Conservation (phyloP, 2,329 filamentous ascomycete species). For the Lomentospora prolificans region DNA sequence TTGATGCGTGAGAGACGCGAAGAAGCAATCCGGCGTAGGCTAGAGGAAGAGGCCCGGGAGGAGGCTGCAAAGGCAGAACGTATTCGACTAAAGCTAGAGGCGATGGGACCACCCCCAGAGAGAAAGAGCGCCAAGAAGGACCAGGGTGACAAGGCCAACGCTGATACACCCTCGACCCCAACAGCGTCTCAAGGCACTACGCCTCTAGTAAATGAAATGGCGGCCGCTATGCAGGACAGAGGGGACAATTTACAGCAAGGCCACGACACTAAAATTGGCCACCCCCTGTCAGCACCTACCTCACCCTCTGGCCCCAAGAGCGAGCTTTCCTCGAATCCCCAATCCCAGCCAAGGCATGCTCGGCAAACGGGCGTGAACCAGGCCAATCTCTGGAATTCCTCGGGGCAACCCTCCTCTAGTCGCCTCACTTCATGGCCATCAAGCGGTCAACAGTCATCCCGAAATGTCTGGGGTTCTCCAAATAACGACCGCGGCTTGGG, state of each 20-base stretch:
- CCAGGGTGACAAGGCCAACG: conserved; percentile 30
- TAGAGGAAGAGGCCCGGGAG: conserved; percentile 61
- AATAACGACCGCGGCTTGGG: conserved; percentile 62
- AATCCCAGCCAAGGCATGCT: conserved; percentile 2
- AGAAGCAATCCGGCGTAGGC: conserved; percentile 55
- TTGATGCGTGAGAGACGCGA: conserved; percentile 66
- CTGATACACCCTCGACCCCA: conserved; percentile 6
- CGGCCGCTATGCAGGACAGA: conserved; percentile 20
- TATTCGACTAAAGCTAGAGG: conserved; percentile 62
- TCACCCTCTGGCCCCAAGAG: neutral
- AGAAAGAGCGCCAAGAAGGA: conserved; percentile 48
- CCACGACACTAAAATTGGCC: conserved; percentile 7
- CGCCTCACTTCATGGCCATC: conserved; percentile 6
- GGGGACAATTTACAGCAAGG: conserved; percentile 15
- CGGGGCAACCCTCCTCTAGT: conserved; percentile 3
- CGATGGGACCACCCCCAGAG: conserved; percentile 55
- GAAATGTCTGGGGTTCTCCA: conserved; percentile 69
- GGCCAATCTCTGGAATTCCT: conserved; percentile 9
- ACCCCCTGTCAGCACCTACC: neutral
- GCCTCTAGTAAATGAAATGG: neutral
- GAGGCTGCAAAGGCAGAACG: conserved; percentile 63
- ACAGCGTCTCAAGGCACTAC: neutral
- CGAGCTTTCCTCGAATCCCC: neutral
- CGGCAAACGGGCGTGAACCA: neutral
- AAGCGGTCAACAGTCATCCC: conserved; percentile 29